Conservation (phyloP, 139 green algal species). For the Chlamydomonas applanata region DNA sequence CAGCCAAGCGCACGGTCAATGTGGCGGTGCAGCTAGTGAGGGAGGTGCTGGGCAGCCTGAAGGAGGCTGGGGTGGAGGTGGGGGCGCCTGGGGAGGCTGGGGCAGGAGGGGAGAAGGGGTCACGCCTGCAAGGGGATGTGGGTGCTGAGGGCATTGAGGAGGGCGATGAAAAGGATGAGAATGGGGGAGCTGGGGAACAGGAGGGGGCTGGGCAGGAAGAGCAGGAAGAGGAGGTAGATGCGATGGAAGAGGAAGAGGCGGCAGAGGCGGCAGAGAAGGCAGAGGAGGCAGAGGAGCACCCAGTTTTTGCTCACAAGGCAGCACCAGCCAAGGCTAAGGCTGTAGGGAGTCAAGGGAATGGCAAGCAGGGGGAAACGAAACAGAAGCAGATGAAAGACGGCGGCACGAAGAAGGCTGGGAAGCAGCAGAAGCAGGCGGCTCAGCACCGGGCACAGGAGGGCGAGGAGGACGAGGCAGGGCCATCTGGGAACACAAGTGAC, state of each 20-base stretch:
- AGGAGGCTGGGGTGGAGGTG: slow-evolving; percentile 1
- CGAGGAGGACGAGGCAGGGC: too few species aligned
- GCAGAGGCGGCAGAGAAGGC: background rate
- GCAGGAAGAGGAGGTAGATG: background rate
- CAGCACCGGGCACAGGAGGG: background rate
- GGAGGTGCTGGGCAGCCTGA: slow-evolving; percentile 6
- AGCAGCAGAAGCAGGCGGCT: background rate
- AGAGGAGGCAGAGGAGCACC: background rate
- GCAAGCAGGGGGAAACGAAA: background rate
- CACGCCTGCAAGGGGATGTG: background rate
- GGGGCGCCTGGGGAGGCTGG: background rate
- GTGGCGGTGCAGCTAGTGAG: slow-evolving; percentile 27
- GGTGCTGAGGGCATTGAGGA: background rate
- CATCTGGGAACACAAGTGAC: too few species aligned
- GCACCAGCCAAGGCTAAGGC: background rate
- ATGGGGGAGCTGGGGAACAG: background rate
- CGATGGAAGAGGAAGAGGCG: background rate
- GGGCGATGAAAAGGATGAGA: background rate
- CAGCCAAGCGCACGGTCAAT: slow-evolving; percentile 27
- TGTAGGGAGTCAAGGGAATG: background rate
- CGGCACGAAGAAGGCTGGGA: background rate
- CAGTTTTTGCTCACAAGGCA: background rate
- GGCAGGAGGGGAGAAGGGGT: background rate
- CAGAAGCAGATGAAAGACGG: background rate
- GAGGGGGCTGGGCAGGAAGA: background rate